Conservation (phyloP, 306 rosid species). For the Fagus crenata region DNA sequence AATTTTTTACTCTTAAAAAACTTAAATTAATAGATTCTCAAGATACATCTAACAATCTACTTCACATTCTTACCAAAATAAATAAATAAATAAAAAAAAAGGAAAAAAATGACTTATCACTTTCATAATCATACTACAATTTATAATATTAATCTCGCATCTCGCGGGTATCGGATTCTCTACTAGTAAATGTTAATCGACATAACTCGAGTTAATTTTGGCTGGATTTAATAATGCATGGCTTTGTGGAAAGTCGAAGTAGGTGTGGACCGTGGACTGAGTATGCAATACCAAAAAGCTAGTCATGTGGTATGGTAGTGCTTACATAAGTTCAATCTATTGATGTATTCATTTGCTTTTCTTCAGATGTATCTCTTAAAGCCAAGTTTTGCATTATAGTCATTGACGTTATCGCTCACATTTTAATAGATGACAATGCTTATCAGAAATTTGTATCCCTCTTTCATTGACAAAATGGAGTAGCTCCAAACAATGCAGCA, state of each 20-base stretch:
- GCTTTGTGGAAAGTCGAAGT: slow-evolving; percentile 11
- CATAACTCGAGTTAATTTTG: too few relatives aligned
- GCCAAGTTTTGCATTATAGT: neutral
- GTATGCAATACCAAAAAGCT: slow-evolving; percentile 1
- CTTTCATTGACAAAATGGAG: slow-evolving; percentile 17
- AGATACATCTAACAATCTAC: too few relatives aligned
- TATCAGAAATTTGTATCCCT: slow-evolving; percentile 6
- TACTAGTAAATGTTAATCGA: too few relatives aligned
- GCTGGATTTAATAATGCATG: too few relatives aligned
- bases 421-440: slow-evolving; percentile 24
- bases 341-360: slow-evolving; percentile 38
- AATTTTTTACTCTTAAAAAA: too few relatives aligned
- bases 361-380: slow-evolving; percentile 37
- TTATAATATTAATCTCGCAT: too few relatives aligned
- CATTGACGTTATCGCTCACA: slow-evolving; percentile 37
- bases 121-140: too few relatives aligned
- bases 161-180: too few relatives aligned
- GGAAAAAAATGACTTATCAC: too few relatives aligned
- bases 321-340: neutral
- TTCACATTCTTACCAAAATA: too few relatives aligned
- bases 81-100: too few relatives aligned
- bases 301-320: neutral
- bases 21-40: too few relatives aligned
- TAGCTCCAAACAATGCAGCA: slow-evolving; percentile 28
- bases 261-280: slow-evolving; percentile 4